These are phyloP conservation scores for Solanum neorickii DNA, from an alignment of 257 asterid species.

Conservation along the genomic window DNA sequence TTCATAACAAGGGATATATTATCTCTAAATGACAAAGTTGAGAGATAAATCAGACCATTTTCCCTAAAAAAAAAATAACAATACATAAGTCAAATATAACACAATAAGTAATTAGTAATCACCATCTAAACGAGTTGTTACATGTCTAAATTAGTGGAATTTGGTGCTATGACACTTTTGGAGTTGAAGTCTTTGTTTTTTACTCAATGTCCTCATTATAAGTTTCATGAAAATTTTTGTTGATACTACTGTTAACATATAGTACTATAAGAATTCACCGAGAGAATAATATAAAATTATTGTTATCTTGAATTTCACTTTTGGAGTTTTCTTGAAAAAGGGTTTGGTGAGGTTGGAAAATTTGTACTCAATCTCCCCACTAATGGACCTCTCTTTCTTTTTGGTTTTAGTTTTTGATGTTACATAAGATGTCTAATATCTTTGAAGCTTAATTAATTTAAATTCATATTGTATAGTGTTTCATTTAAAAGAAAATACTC, in stretches of 20 bases:
- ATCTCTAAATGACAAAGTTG: no score
- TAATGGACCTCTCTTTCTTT: background rate
- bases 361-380: background rate
- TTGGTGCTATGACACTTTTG: background rate
- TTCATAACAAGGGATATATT: no score
- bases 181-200: background rate
- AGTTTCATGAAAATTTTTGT: background rate
- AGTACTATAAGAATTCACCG: background rate
- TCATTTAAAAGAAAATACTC: background rate
- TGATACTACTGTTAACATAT: background rate
- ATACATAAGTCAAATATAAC: background rate
- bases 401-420: no score
- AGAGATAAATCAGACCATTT: no score
- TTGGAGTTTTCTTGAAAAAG: background rate
- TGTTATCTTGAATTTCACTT: background rate
- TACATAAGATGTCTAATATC: no score
- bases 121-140: background rate
- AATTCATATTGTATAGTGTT: accelerated
- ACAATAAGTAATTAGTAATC: background rate
- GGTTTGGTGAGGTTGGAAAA: background rate
- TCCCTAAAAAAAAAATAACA: no score
- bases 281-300: background rate
- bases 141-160: background rate
- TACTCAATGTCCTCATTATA: background rate
- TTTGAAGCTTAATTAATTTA: no score